phyloP scores from a whole-genome alignment of 352 stramenopile genomes.

The Phytophthora pini region DNA sequence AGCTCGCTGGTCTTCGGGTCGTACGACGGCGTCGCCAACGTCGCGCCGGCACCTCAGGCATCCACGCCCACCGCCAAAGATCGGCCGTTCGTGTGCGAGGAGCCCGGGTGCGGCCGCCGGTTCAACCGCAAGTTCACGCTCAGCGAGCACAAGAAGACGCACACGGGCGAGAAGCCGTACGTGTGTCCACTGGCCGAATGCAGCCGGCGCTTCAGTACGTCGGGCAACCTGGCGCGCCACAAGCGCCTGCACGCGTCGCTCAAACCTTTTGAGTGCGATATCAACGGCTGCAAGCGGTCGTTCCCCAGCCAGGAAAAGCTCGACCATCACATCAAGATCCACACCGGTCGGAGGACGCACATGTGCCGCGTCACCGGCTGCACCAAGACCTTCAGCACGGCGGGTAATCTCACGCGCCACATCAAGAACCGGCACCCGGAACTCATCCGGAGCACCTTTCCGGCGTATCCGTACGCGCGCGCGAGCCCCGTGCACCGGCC shows the following conservation, averaged over 20 bases:
- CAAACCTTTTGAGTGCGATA: slow-evolving; percentile 55
- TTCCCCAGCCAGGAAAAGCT: slow-evolving; percentile 55
- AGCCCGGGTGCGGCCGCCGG: slow-evolving; percentile 45
- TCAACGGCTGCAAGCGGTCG: slow-evolving; percentile 48
- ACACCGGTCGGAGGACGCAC: slow-evolving; percentile 54
- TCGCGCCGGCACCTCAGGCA: not conserved
- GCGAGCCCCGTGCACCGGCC: slow-evolving; percentile 13
- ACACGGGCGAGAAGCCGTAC: slow-evolving; percentile 65
- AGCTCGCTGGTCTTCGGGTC: slow-evolving; percentile 23
- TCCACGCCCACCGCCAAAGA: slow-evolving; percentile 26
- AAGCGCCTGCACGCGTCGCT: slow-evolving; percentile 57
- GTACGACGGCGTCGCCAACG: slow-evolving; percentile 12
- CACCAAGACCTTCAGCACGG: slow-evolving; percentile 64
- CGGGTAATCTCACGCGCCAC: slow-evolving; percentile 64
- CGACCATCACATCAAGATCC: slow-evolving; percentile 60
- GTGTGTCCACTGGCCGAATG: slow-evolving; percentile 51
- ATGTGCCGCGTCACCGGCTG: slow-evolving; percentile 46
- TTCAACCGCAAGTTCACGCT: slow-evolving; percentile 70
- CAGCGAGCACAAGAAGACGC: slow-evolving; percentile 62
- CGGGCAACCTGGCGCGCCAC: slow-evolving; percentile 61
- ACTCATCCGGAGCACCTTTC: slow-evolving; percentile 26
- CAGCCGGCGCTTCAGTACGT: slow-evolving; percentile 62
- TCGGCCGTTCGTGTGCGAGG: slow-evolving; percentile 52
- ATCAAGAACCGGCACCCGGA: slow-evolving; percentile 56
- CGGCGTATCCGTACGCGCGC: slow-evolving; percentile 23